Conservation (phyloP, 495 filamentous ascomycete genomes). For the Barbatosphaeria neglecta region DNA sequence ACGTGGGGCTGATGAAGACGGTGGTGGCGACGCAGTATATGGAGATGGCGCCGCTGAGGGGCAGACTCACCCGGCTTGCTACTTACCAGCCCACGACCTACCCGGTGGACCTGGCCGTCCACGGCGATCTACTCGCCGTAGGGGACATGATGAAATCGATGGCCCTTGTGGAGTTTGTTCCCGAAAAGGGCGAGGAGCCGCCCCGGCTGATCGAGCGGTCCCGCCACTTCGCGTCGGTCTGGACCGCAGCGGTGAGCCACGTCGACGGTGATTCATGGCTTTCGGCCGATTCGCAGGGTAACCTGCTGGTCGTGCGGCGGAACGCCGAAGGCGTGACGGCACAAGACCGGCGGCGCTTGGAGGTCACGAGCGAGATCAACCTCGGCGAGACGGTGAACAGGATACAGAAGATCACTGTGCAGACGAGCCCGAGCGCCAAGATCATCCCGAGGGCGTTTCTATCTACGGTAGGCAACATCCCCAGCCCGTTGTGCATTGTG, state of each 20-base stretch:
- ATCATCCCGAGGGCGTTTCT: slow-evolving; percentile 78
- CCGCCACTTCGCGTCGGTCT: slow-evolving; percentile 67
- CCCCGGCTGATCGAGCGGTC: slow-evolving; percentile 57
- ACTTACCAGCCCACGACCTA: slow-evolving; percentile 73
- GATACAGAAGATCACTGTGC: slow-evolving; percentile 50
- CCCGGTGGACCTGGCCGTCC: slow-evolving; percentile 70
- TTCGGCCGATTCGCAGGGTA: slow-evolving; percentile 74
- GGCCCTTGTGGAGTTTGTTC: slow-evolving; percentile 57
- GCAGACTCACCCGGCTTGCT: slow-evolving; percentile 50
- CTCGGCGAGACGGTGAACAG: slow-evolving; percentile 88
- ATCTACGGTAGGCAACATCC: slow-evolving; percentile 57
- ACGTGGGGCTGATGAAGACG: slow-evolving; percentile 78
- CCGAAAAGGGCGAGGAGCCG: slow-evolving; percentile 30
- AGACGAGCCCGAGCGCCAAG: slow-evolving; percentile 44
- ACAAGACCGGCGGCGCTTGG: slow-evolving; percentile 59
- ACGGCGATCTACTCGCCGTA: slow-evolving; percentile 62
- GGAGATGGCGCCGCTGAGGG: slow-evolving; percentile 35
- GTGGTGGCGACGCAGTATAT: slow-evolving; percentile 54
- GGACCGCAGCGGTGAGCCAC: slow-evolving; percentile 66
- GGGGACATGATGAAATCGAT: slow-evolving; percentile 92
- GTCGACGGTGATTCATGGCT: slow-evolving; percentile 61
- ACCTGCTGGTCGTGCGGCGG: slow-evolving; percentile 64
- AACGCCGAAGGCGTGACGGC: slow-evolving; percentile 60
- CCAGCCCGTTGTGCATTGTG: background rate
- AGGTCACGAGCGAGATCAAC: slow-evolving; percentile 66